A percentile compares a stretch with the other conserved stretches of the same genome.
Conservation (phyloP, 441 rosid genomes). For the Adansonia rubrostipa region DNA sequence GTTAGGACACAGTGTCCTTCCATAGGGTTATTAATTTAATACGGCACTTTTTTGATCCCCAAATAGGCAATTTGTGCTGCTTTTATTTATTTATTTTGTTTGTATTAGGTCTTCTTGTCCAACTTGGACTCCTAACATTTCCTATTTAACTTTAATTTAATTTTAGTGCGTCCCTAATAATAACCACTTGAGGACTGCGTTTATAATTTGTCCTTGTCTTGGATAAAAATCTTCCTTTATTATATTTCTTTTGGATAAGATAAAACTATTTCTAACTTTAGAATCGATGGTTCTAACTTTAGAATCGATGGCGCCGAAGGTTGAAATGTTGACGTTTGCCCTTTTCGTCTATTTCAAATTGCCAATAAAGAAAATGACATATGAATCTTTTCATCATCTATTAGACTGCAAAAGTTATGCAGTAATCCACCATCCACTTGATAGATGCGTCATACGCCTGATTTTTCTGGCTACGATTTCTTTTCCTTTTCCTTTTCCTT, state of each 20-base stretch:
- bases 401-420: neutral
- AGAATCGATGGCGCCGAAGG: neutral
- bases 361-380: neutral
- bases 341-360: neutral
- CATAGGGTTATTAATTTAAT: constrained; percentile 10
- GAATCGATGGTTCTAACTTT: neutral
- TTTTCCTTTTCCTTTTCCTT: neutral
- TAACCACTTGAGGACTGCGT: neutral
- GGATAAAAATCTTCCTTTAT: neutral
- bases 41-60: constrained; percentile 19
- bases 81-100: constrained; percentile 10
- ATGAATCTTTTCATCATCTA: neutral
- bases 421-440: neutral
- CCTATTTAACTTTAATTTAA: neutral
- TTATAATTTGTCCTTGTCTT: neutral
- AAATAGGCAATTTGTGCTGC: constrained; percentile 16
- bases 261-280: neutral
- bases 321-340: neutral
- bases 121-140: neutral
- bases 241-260: neutral
- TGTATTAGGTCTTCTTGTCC: neutral
- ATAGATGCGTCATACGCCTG: neutral
- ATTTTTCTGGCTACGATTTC: neutral
- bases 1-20: neutral
- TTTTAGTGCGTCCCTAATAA: neutral